phyloP scores from a whole-genome alignment of 805 yeast species.

The Blastobotrys chiropterorum region DNA sequence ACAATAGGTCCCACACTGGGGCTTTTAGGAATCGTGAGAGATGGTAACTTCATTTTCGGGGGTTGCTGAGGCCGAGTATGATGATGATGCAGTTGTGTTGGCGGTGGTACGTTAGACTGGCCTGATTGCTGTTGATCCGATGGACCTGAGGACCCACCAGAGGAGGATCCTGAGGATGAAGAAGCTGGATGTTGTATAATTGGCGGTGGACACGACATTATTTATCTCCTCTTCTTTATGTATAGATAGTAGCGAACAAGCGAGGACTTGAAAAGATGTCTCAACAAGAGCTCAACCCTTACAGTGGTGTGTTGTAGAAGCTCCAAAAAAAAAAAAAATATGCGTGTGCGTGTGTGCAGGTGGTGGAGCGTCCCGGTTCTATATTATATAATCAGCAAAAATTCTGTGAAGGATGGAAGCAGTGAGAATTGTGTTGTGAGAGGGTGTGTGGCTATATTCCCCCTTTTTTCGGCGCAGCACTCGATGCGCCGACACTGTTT shows the following conservation, averaged over 20 bases:
- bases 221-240: too few relatives aligned
- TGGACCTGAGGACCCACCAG: background rate
- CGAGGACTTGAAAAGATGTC: too few relatives aligned
- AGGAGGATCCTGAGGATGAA: background rate
- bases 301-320: background rate
- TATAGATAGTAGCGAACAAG: too few relatives aligned
- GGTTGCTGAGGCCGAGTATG: slow-evolving; percentile 8
- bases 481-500: too few relatives aligned
- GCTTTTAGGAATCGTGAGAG: slow-evolving; percentile 20
- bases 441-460: background rate
- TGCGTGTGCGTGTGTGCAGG: background rate
- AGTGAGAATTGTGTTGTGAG: background rate
- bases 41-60: slow-evolving; percentile 21
- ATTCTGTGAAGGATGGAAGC: too few relatives aligned
- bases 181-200: background rate
- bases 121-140: background rate
- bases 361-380: background rate
- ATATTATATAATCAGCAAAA: background rate
- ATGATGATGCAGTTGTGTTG: background rate
- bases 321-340: too few relatives aligned
- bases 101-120: background rate
- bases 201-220: background rate
- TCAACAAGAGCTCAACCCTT: too few relatives aligned
- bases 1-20: slow-evolving; percentile 4
- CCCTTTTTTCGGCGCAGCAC: background rate